These are phyloP conservation scores for Raffaelea albimanens DNA, from an alignment of 2,329 filamentous ascomycete species.

Conservation along the genomic window DNA sequence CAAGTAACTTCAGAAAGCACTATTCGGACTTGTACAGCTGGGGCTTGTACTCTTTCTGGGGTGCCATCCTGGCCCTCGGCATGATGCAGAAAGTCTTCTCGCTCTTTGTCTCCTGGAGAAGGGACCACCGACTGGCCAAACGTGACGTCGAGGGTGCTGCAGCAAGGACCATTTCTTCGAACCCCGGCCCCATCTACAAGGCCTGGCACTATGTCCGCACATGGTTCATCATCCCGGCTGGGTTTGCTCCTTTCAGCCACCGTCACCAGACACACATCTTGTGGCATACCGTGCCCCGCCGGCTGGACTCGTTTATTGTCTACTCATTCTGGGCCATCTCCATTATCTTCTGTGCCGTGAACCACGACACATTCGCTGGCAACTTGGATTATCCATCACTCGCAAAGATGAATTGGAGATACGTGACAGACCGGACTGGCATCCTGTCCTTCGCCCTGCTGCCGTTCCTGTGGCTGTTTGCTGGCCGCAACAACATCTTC, in stretches of 20 bases:
- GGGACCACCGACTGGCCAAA: not conserved
- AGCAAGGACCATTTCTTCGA: too few relatives aligned
- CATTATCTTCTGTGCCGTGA: constrained; percentile 6
- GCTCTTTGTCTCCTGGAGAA: not conserved
- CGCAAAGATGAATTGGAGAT: not conserved
- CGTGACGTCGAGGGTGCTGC: too few relatives aligned
- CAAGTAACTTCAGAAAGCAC: too few relatives aligned
- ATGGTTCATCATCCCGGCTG: constrained; percentile 9
- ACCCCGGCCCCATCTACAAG: too few relatives aligned
- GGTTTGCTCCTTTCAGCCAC: constrained; percentile 8
- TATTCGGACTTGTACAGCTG: constrained; percentile 1
- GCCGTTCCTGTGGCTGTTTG: constrained; percentile 35
- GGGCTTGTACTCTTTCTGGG: constrained; percentile 11
- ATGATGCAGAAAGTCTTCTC: constrained; percentile 4
- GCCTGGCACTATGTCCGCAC: constrained; percentile 4
- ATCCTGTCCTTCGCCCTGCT: constrained; percentile 4
- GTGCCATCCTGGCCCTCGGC: constrained; percentile 8
- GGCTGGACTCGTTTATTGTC: constrained; percentile 12
- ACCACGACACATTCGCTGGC: not conserved
- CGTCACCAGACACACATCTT: too few relatives aligned
- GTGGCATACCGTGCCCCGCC: not conserved
- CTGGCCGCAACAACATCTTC: constrained; percentile 55
- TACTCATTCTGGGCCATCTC: constrained; percentile 10
- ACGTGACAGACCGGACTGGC: constrained; percentile 4
- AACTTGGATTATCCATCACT: not conserved